Evolutionary conservation across 192 early-diverging fungal genomes (phyloP), one percentile per base, ranked within the genome.

Genomic region (Linnemannia hyalina): DNA sequence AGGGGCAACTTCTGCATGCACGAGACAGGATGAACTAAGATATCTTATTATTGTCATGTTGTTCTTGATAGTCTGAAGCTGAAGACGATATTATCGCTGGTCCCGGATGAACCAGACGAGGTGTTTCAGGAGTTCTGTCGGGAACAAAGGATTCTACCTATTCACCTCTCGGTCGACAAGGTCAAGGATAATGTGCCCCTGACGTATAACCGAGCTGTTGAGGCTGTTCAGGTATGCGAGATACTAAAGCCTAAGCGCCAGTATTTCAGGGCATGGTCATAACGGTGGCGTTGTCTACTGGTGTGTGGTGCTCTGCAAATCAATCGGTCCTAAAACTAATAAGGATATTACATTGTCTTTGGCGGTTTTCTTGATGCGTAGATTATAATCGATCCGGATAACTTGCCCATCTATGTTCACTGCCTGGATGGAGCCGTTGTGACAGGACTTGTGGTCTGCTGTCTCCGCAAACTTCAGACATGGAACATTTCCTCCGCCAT

Each of bases 111-210:
- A 41, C 94, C 93, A n/a, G 91, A 92, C 69, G 83, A 83, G 35
- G 88, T 87, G 38, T 89, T 97, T 13, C 63, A 87, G 29, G 87
- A 90, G 9, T 97, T 96, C 73, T 97, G 95, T 82, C 72, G 82
- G 8, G 78, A 82, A 15, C 88, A 96, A 60, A 83, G 89, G 26
- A 97, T 99, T 23, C 82, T 89, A 8, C 87, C 90, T 0, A 91
- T 97, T 35, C 92, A 93, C 70, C 86, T 98, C 26, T 90, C 88
- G 11, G 96, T 97, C 5, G 94, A 95, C 32, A 95, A 94, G 68
- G 94, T 97, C 73, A 97, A 98, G 76, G 96, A 98, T 71, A 95
- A 94, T 73, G 92, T 98, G 47, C 96, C 97, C 4, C 82, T 99
- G 3, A 94, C 91, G 4, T 96, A 97, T 77, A 91, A 90, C 46